Percentiles rank a stretch among this genome's conserved stretches.
Evolutionary conservation across 2,329 filamentous ascomycete species (phyloP).

Genomic region (Cylindrodendrum hubeiense): DNA sequence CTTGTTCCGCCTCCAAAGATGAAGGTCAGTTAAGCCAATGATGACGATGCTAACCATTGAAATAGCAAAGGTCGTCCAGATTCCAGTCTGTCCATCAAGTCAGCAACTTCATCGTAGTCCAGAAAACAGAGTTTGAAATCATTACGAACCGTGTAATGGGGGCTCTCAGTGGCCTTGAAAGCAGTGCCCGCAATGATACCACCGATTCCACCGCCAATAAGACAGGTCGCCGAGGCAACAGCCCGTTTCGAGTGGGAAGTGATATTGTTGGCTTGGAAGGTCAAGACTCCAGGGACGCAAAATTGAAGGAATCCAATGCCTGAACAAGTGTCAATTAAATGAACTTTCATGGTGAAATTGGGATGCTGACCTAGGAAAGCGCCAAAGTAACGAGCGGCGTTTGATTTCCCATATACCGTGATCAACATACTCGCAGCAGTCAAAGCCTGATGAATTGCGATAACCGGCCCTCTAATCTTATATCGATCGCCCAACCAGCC

Average conservation of each 20-base stretch:
- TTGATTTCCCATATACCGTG: slow-evolving; percentile 12
- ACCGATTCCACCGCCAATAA: slow-evolving; percentile 15
- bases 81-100: slow-evolving; percentile 2
- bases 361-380: slow-evolving; percentile 8
- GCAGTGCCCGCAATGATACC: slow-evolving; percentile 21
- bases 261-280: slow-evolving; percentile 25
- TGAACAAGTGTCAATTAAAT: neutral
- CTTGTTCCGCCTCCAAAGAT: slow-evolving; percentile 11
- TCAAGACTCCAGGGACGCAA: slow-evolving; percentile 18
- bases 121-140: too few relatives aligned
- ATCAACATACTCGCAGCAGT: slow-evolving; percentile 17
- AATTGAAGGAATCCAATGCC: slow-evolving; percentile 21
- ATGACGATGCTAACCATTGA: slow-evolving; percentile 12
- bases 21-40: neutral
- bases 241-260: slow-evolving; percentile 20
- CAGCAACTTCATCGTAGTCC: neutral
- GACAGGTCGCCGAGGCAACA: slow-evolving; percentile 10
- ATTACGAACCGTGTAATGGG: slow-evolving; percentile 16
- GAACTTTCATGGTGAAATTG: too few relatives aligned
- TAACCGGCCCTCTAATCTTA: slow-evolving; percentile 14
- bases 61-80: slow-evolving; percentile 22
- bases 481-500: slow-evolving; percentile 17
- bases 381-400: slow-evolving; percentile 19
- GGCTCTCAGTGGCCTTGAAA: slow-evolving; percentile 12
- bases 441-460: slow-evolving; percentile 9